phyloP scores from a whole-genome alignment of 257 asterid genomes.

The Datura wrightii region DNA sequence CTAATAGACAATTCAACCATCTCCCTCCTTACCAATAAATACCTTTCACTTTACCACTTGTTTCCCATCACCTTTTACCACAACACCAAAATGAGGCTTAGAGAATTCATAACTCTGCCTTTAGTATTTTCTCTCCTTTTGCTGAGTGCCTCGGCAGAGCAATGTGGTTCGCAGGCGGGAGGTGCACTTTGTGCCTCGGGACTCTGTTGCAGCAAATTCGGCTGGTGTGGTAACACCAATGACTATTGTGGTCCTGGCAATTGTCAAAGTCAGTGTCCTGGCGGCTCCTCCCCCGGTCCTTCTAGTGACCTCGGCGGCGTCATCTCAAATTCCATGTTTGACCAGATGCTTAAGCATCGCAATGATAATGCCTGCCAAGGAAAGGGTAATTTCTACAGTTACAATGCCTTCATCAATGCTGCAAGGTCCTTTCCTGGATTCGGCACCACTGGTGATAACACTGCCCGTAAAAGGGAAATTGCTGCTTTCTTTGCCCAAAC shows the following conservation, averaged over 20 bases:
- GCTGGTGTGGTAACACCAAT: background rate
- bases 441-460: slow-evolving; percentile 39
- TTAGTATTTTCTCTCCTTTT: background rate
- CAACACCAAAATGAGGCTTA: background rate
- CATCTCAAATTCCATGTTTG: slow-evolving; percentile 31
- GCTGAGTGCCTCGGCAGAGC: background rate
- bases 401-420: slow-evolving; percentile 42
- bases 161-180: background rate
- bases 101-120: background rate
- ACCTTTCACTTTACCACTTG: background rate
- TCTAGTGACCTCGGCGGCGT: background rate
- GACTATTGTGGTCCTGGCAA: background rate
- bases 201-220: slow-evolving; percentile 12
- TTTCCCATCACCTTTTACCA: background rate
- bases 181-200: background rate
- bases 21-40: background rate
- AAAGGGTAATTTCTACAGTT: slow-evolving; percentile 37
- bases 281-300: background rate
- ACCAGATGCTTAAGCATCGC: slow-evolving; percentile 33
- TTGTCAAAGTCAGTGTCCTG: slow-evolving; percentile 4
- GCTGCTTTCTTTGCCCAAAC: slow-evolving; percentile 49
- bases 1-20: background rate
- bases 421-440: slow-evolving; percentile 39
- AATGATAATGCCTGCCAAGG: slow-evolving; percentile 38
- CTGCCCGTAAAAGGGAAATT: slow-evolving; percentile 41